Percentiles rank a stretch among this genome's conserved stretches.
phyloP scores from a whole-genome alignment of 805 yeast genomes.

The Starmerella bombicola region DNA sequence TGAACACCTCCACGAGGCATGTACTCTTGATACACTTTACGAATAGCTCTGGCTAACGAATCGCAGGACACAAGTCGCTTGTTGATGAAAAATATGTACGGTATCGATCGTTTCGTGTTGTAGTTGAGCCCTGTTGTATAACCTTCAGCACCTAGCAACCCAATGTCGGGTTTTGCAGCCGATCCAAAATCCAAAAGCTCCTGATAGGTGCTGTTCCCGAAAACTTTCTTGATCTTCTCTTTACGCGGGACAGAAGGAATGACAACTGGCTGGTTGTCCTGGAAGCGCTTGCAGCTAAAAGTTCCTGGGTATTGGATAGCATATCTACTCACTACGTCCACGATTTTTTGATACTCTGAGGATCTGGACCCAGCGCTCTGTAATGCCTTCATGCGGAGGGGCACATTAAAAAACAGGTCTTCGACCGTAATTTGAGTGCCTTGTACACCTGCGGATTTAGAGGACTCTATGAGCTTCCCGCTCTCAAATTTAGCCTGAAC shows the following conservation, averaged over 20 bases:
- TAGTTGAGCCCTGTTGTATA: conserved; percentile 61
- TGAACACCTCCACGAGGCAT: conserved; percentile 60
- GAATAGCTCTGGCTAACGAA: conserved; percentile 58
- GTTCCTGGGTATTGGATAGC: conserved; percentile 59
- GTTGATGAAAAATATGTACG: conserved; percentile 75
- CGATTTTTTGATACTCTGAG: conserved; percentile 58
- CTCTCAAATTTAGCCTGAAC: conserved; percentile 55
- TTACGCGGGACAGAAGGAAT: conserved; percentile 36
- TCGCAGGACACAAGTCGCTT: conserved; percentile 73
- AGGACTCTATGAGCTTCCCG: conserved; percentile 45
- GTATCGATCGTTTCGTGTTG: conserved; percentile 48
- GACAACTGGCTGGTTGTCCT: conserved; percentile 60
- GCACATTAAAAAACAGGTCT: conserved; percentile 79
- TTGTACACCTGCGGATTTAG: conserved; percentile 68
- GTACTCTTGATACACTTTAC: conserved; percentile 47
- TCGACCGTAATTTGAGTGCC: conserved; percentile 83
- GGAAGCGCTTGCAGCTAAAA: conserved; percentile 66
- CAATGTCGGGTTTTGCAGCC: conserved; percentile 30
- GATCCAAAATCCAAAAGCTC: conserved; percentile 44
- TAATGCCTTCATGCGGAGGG: conserved; percentile 60
- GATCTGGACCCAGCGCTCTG: conserved; percentile 3
- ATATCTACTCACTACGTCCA: conserved; percentile 75
- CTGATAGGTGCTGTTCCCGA: conserved; percentile 55
- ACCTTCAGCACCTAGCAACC: conserved; percentile 45
- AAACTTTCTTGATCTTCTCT: conserved; percentile 64